Evolutionary conservation across 2,329 filamentous ascomycete species (phyloP).

Genomic region (Botrytis fabae): DNA sequence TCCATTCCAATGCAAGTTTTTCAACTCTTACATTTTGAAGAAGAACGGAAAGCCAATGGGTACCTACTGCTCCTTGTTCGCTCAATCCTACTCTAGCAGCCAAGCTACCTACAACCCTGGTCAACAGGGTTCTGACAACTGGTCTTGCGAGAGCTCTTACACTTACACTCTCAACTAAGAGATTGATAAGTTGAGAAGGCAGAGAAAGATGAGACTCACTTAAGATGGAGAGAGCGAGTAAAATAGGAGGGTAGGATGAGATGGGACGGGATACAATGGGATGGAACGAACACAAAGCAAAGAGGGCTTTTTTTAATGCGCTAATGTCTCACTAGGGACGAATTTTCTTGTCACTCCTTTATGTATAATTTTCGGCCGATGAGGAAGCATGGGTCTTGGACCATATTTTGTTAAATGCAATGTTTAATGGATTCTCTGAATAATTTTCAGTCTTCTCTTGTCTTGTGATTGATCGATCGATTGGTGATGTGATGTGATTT

Average conservation of each 20-base stretch:
- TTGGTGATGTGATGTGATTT: not conserved
- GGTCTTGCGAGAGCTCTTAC: constrained; percentile 16
- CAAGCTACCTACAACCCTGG: constrained; percentile 11
- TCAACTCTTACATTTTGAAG: constrained; percentile 44
- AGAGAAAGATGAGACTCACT: not conserved
- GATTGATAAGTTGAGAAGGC: not conserved
- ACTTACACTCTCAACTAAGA: not conserved
- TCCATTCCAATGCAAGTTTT: constrained; percentile 37
- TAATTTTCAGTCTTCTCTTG: not conserved
- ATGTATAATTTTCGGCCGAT: not conserved
- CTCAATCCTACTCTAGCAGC: constrained; percentile 14
- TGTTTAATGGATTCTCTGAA: not conserved
- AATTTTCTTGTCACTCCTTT: constrained; percentile 10
- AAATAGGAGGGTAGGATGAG: not conserved
- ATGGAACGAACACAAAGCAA: not conserved
- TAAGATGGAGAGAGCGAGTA: not conserved
- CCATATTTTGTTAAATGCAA: not conserved
- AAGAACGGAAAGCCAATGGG: constrained; percentile 43
- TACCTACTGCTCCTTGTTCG: constrained; percentile 45
- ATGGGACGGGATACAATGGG: not conserved
- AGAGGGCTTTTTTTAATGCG: not conserved
- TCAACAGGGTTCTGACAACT: not conserved
- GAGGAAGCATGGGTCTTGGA: not conserved
- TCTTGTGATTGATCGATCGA: not conserved
- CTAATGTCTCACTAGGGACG: constrained; percentile 4